Evolutionary conservation across 345 rosid genomes (phyloP).

Genomic region (Heritiera littoralis): DNA sequence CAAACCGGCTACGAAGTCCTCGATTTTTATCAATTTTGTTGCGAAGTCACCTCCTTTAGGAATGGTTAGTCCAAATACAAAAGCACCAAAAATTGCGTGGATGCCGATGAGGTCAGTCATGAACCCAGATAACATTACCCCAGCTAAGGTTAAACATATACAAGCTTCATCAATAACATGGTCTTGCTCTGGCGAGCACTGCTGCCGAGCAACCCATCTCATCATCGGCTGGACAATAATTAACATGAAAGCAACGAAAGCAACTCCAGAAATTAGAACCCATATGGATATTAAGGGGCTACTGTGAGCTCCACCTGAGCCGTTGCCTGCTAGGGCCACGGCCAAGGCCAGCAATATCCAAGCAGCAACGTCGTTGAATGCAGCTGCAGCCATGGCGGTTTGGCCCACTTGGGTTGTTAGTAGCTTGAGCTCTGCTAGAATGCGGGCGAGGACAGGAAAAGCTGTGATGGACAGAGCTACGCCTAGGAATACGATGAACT

Average conservation of each 20-base stretch:
- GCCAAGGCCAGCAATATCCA: conserved; percentile 54
- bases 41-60: conserved; percentile 48
- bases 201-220: conserved; percentile 20
- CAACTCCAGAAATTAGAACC: conserved; percentile 48
- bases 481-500: conserved; percentile 45
- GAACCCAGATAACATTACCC: conserved; percentile 51
- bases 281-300: conserved; percentile 42
- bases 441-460: conserved; percentile 53
- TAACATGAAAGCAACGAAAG: conserved; percentile 45
- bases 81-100: conserved; percentile 54
- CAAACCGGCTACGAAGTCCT: conserved; percentile 55
- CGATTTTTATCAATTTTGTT: conserved; percentile 40
- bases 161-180: conserved; percentile 37
- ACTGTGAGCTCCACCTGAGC: background rate
- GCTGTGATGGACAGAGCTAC: conserved; percentile 52
- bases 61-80: conserved; percentile 47
- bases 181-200: conserved; percentile 34
- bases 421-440: conserved; percentile 52
- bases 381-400: conserved; percentile 53
- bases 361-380: conserved; percentile 51
- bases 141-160: conserved; percentile 47
- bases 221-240: conserved; percentile 16
- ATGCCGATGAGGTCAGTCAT: conserved; percentile 53
- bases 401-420: conserved; percentile 51
- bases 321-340: conserved; percentile 45